Base-by-base conservation (phyloP, 2,329 filamentous ascomycete genomes). In the Colletotrichum truncatum region DNA sequence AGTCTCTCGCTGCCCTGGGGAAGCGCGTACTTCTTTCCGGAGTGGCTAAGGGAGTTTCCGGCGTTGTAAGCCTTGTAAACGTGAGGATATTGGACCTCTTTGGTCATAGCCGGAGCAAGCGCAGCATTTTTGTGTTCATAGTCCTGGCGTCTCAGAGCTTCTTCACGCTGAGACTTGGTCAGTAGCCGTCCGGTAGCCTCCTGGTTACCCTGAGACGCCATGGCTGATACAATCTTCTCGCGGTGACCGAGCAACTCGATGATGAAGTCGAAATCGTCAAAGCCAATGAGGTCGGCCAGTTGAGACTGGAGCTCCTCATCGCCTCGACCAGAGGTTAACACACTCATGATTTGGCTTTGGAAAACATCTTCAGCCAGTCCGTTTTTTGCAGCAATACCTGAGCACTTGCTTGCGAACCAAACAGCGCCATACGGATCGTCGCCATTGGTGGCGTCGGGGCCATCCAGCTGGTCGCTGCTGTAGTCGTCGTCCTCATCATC, bases 301-400 rank as follows among this genome's bases (percentile, higher is more conserved):
- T 91, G 89, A 74, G 94, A 94, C 76, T 98, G 95, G n/a, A 98
- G 82, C 77, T 97, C 93, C 63, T 97, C 93, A 63, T 97, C 92
- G 30, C 87, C 84, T 45, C 77, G 80, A n/a, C 81, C 80, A 4
- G 93, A 92, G 7, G 85, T 85, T 34, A 99, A 78, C 3, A 95
- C 84, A 5, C 92, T 91, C 38, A 89, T 80, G 34, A 98, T 87
- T 75, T 98, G 94, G 59, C 91, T 87, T 68, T 91, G 85, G 39
- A 98, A 85, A n/a, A 92, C 89, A 21, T 86, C 83, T 1, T 89
- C 79, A 32, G 91, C 86, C 21, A 97, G 80, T 0, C 89, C 91
- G 54, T 88, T 88, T 70, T 89, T 91, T 10, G 78, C 77, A 1
- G 92, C 87, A 66, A 97, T 85, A n/a, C 80, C 80, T 26, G 84